Base-by-base conservation (phyloP, 1,284 basidiomycete species). In the Pseudozyma hubeiensis region DNA sequence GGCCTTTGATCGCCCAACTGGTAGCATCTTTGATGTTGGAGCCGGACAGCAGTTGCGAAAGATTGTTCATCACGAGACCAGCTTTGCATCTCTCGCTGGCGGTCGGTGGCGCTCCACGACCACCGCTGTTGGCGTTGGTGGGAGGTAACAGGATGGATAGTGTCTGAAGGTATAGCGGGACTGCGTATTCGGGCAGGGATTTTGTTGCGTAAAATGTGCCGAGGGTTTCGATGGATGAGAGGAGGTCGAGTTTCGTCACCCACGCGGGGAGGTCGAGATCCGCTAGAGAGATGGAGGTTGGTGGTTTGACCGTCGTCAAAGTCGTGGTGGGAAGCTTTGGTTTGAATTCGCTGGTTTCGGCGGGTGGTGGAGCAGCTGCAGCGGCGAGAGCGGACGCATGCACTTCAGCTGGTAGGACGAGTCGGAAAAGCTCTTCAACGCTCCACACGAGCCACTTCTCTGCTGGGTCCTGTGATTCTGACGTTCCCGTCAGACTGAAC, bases 91-190 rank as follows among this genome's bases (percentile, higher is more conserved):
- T 55, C 16, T 84, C 82, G n/a, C 77, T 71, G 1, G 67, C 79
- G 5, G 82, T 81, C 0, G 81, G 73, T 16, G 43, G 19, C 8
- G 43, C n/a, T 14, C 9, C 35, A 8, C 9, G 9, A 8, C 35
- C 35, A 37, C 35, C 41, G n/a, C 51, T 30, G 33, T 30, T 14
- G 2, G 56, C 16, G 30, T 33, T 53, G 34, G 48, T 40, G 31
- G 66, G 66, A 0, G 84, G 84, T 7, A 85, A 49, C 8, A 85
- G 77, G 48, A 84, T 72, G 10, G 77, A 75, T 0, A 85, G 72
- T 0, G 83, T 79, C 53, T 85, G 84, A 9, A 84, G 67, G 64
- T 84, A 85, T 8, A 85, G 73, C 9, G 84, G 83, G 31, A 84
- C 79, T 3, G 84, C 84, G 49, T 79, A 84, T 53, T 84, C 81